A percentile compares a stretch with the other conserved stretches of the same genome.
phyloP scores from a whole-genome alignment of 2,329 filamentous ascomycete genomes.

The Gnomoniopsis smithogilvyi region DNA sequence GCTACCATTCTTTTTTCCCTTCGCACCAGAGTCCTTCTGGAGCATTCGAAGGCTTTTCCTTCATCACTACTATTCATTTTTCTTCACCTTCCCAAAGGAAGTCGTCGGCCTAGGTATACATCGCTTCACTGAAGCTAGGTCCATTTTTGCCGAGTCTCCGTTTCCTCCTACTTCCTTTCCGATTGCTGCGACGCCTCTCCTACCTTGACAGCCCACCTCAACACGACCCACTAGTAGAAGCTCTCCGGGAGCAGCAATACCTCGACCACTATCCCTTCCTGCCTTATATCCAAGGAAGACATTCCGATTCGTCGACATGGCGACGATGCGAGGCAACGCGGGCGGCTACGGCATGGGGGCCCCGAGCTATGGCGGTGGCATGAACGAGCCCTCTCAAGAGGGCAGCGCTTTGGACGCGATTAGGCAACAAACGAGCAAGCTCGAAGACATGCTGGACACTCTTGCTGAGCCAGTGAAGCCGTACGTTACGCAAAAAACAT shows the following conservation, averaged over 20 bases:
- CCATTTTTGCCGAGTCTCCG: background rate
- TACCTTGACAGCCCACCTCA: constrained; percentile 3
- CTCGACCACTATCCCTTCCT: background rate
- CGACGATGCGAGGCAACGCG: constrained; percentile 18
- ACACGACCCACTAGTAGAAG: constrained; percentile 4
- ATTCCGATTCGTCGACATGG: constrained; percentile 9
- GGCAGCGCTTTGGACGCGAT: constrained; percentile 83
- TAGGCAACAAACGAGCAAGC: constrained; percentile 94
- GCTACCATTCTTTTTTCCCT: background rate
- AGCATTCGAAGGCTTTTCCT: background rate
- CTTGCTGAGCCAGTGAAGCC: constrained; percentile 90
- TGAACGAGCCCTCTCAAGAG: constrained; percentile 61
- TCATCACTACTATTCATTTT: background rate
- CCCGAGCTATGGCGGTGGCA: constrained; percentile 74
- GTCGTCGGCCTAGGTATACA: background rate
- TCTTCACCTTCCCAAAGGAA: background rate
- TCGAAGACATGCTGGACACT: constrained; percentile 89
- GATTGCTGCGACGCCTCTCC: constrained; percentile 1
- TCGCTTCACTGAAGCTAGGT: background rate
- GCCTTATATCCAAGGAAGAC: background rate
- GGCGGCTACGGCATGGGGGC: constrained; percentile 30
- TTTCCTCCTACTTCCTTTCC: constrained; percentile 4
- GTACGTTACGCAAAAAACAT: constrained; percentile 53
- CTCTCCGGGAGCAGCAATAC: background rate
- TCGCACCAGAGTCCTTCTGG: background rate